A percentile compares a stretch with the other conserved stretches of the same genome.
These are phyloP conservation scores for Fonsecaea pedrosoi DNA, from an alignment of 2,329 filamentous ascomycete genomes.

Conservation along the genomic window DNA sequence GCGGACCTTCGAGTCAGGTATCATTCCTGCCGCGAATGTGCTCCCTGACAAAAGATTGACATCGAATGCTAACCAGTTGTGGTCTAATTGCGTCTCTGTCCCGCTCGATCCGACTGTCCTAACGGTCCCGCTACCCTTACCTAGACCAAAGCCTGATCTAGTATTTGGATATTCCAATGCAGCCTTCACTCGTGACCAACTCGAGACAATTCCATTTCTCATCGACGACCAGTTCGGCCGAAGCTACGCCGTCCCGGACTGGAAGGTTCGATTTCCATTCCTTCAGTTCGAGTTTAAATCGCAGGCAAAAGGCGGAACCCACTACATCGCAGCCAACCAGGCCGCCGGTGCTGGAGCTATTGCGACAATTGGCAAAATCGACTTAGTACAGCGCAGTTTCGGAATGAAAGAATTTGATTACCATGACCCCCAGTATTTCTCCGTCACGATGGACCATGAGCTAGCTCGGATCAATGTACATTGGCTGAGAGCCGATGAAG, in stretches of 20 bases:
- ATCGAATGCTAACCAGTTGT: conserved; percentile 20
- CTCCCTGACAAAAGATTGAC: conserved; percentile 22
- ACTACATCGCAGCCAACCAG: conserved; percentile 33
- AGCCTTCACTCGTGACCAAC: conserved; percentile 26
- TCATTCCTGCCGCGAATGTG: conserved; percentile 23
- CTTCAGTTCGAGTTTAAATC: conserved; percentile 31
- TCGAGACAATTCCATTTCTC: conserved; percentile 25
- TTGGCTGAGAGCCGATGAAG: conserved; percentile 32
- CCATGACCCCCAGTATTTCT: conserved; percentile 32
- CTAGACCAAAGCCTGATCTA: conserved; percentile 27
- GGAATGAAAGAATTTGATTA: conserved; percentile 24
- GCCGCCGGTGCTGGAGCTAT: conserved; percentile 31
- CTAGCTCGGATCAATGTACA: conserved; percentile 29
- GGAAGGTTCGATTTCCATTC: conserved; percentile 30
- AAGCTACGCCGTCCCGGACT: conserved; percentile 31
- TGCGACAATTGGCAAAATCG: conserved; percentile 25
- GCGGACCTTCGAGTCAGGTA: conserved; percentile 8
- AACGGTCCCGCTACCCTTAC: conserved; percentile 23
- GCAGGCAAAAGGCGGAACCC: conserved; percentile 28
- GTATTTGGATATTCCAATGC: conserved; percentile 34
- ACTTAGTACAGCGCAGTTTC: conserved; percentile 29
- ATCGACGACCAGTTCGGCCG: conserved; percentile 26
- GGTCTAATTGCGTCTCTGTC: conserved; percentile 30
- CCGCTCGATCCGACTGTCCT: conserved; percentile 10
- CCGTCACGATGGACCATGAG: conserved; percentile 31